Evolutionary conservation across 176 grass and related monocot species (phyloP).

Genomic region (Microstegium vimineum): DNA sequence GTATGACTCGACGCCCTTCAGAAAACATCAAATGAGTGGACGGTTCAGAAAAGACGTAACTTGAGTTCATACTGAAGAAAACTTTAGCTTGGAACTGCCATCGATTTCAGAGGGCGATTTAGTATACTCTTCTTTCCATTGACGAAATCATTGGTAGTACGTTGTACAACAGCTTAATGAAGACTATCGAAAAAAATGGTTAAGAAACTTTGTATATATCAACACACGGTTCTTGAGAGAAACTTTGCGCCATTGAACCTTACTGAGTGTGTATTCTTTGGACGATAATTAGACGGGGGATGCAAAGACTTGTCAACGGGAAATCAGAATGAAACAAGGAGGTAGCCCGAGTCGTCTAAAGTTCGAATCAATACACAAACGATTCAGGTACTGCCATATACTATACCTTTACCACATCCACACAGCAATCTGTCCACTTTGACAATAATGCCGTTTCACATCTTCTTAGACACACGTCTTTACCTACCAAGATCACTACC

Average conservation of each 20-base stretch:
- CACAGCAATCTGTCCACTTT: neutral
- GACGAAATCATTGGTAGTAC: neutral
- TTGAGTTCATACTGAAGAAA: neutral
- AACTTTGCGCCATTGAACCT: neutral
- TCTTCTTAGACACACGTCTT: slow-evolving; percentile 9
- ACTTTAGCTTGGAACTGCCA: neutral
- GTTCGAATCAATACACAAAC: neutral
- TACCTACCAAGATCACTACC: slow-evolving; percentile 45
- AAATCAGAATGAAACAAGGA: neutral
- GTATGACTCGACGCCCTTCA: neutral
- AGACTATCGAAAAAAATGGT: neutral
- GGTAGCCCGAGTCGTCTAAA: neutral
- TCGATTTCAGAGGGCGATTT: neutral
- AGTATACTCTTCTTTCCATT: neutral
- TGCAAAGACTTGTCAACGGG: neutral
- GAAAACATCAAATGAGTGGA: neutral
- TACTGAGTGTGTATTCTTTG: neutral
- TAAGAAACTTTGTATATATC: no score
- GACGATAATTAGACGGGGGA: neutral
- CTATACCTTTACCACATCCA: neutral
- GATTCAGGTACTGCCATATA: neutral
- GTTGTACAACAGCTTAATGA: neutral
- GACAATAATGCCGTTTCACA: neutral
- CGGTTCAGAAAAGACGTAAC: neutral
- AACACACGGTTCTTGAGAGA: no score